phyloP scores from a whole-genome alignment of 805 yeast species.

The Metschnikowia noctiluminum region DNA sequence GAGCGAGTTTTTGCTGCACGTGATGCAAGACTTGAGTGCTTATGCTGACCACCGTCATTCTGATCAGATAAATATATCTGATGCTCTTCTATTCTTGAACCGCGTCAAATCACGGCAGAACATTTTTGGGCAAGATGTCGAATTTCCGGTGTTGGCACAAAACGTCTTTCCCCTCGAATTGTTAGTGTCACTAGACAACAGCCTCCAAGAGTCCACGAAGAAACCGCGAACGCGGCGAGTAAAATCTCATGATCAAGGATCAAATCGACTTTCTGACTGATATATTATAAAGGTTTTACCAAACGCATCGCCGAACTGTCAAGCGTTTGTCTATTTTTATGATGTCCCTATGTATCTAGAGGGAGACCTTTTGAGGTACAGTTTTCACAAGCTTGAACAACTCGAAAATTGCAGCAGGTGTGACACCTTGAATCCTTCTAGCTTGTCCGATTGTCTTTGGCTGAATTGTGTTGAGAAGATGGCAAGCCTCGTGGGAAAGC shows the following conservation, averaged over 20 bases:
- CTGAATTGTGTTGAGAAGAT: constrained; percentile 64
- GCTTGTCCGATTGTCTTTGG: constrained; percentile 96
- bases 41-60: constrained; percentile 34
- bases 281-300: too few relatives aligned
- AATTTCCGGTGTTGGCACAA: constrained; percentile 32
- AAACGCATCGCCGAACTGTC: too few relatives aligned
- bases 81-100: constrained; percentile 33
- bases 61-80: constrained; percentile 29
- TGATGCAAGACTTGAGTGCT: constrained; percentile 34
- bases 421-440: constrained; percentile 87
- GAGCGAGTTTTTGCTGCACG: constrained; percentile 26
- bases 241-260: too few relatives aligned
- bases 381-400: constrained; percentile 54
- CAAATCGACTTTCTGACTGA: too few relatives aligned
- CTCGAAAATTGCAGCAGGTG: constrained; percentile 89
- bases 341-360: not conserved
- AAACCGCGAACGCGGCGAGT: too few relatives aligned
- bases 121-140: constrained; percentile 18
- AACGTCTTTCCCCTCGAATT: constrained; percentile 35
- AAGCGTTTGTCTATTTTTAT: not conserved
- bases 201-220: constrained; percentile 17
- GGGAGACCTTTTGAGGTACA: constrained; percentile 6
- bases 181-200: constrained; percentile 31
- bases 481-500: constrained; percentile 74
- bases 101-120: constrained; percentile 24